Percentiles rank a stretch among this genome's conserved stretches.
These are phyloP conservation scores for Calendula officinalis DNA, from an alignment of 129 eudicot species.

Conservation along the genomic window DNA sequence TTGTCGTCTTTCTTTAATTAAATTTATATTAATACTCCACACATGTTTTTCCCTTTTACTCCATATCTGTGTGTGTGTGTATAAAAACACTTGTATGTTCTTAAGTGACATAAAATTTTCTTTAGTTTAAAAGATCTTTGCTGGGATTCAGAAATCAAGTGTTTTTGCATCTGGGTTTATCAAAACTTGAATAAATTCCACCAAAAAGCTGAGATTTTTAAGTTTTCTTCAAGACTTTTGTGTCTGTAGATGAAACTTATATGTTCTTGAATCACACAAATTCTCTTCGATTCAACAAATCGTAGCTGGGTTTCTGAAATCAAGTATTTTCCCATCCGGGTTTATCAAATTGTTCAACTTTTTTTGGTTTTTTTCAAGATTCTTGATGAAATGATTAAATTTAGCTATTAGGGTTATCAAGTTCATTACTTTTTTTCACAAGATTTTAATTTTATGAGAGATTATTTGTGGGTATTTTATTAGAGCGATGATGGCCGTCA, in stretches of 20 bases:
- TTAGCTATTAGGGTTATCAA: constrained; percentile 4
- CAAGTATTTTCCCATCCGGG: constrained; percentile 14
- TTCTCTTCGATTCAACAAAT: constrained; percentile 12
- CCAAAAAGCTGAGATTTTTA: too few species aligned
- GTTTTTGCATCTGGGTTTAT: too few species aligned
- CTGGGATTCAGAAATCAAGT: too few species aligned
- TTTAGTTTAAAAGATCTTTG: too few species aligned
- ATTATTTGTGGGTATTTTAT: constrained; percentile 3
- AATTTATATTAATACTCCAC: constrained; percentile 13
- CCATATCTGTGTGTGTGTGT: neutral
- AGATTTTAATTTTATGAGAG: constrained; percentile 19
- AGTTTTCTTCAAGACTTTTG: too few species aligned
- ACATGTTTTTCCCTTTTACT: constrained; percentile 7
- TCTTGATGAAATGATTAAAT: constrained; percentile 6
- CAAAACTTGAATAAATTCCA: too few species aligned
- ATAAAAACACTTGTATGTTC: neutral
- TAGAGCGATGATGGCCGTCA: constrained; percentile 87
- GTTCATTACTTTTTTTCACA: neutral
- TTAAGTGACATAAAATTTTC: too few species aligned
- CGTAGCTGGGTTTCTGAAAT: neutral
- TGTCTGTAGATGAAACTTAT: neutral
- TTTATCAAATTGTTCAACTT: neutral
- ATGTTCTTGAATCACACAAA: constrained; percentile 8
- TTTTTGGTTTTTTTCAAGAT: neutral
- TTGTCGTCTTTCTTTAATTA: constrained; percentile 23